Percentiles rank a stretch among this genome's conserved stretches.
phyloP scores from a whole-genome alignment of 306 rosid species.

The Ormosia semicastrata region DNA sequence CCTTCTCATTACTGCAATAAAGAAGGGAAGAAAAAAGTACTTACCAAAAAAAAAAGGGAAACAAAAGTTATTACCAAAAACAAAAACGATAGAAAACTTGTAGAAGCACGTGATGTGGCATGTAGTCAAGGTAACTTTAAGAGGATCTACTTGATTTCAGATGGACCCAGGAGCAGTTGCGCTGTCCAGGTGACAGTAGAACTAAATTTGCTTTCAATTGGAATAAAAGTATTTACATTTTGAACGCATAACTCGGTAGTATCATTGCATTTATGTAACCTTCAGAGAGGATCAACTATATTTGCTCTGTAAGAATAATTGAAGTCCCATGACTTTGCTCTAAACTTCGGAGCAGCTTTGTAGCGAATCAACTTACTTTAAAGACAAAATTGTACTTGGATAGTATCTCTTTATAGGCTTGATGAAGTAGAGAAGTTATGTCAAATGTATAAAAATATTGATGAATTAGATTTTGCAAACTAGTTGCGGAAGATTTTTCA shows the following conservation, averaged over 20 bases:
- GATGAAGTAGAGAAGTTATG: neutral
- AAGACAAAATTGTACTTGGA: neutral
- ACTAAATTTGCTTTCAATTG: too few relatives aligned
- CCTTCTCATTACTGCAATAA: neutral
- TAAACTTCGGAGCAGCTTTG: neutral
- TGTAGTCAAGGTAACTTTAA: too few relatives aligned
- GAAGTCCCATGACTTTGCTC: neutral
- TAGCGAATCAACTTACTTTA: neutral
- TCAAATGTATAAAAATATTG: too few relatives aligned
- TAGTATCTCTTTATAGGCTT: neutral
- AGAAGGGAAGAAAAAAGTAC: neutral
- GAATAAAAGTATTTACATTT: too few relatives aligned
- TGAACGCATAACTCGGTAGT: too few relatives aligned
- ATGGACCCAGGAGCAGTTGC: neutral
- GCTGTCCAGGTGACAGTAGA: too few relatives aligned
- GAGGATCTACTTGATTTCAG: neutral
- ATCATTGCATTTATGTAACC: too few relatives aligned
- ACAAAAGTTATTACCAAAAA: neutral
- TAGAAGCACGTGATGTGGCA: too few relatives aligned
- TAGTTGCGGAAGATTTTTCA: neutral
- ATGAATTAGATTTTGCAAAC: too few relatives aligned
- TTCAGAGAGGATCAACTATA: too few relatives aligned
- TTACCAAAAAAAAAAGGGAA: neutral
- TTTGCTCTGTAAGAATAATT: neutral
- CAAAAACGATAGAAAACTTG: neutral